Evolutionary conservation across 2,329 filamentous ascomycete species (phyloP).

Genomic region (Knufia fluminis): DNA sequence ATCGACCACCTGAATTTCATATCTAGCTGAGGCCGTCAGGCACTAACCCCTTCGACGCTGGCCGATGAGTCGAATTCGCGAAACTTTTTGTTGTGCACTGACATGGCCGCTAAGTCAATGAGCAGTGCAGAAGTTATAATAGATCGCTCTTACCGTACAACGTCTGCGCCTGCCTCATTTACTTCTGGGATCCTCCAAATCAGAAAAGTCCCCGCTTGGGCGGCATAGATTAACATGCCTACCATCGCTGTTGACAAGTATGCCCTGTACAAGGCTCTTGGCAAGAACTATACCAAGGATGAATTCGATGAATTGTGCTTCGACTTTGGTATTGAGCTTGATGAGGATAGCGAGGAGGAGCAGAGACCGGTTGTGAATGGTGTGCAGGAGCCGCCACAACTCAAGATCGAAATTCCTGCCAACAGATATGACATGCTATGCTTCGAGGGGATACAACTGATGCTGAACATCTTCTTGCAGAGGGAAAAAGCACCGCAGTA

Average conservation of each 20-base stretch:
- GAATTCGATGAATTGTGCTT: constrained; percentile 98
- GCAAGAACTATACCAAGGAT: constrained; percentile 79
- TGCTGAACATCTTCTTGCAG: constrained; percentile 88
- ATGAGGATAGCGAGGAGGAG: constrained; percentile 80
- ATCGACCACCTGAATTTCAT: neutral
- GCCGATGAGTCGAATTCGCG: neutral
- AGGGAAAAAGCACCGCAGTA: constrained; percentile 70
- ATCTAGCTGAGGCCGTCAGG: no score
- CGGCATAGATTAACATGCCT: constrained; percentile 58
- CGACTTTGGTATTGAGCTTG: constrained; percentile 92
- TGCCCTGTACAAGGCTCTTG: constrained; percentile 85
- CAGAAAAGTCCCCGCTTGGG: neutral
- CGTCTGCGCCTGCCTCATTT: no score
- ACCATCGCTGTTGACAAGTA: constrained; percentile 96
- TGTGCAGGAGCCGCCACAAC: constrained; percentile 76
- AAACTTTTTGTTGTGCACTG: constrained; percentile 3
- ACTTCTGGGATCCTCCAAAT: no score
- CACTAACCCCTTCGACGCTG: neutral
- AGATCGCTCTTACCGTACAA: no score
- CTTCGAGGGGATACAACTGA: constrained; percentile 91
- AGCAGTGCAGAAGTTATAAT: no score
- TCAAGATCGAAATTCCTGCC: constrained; percentile 96
- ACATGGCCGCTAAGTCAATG: no score
- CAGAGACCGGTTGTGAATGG: constrained; percentile 66
- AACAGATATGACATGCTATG: constrained; percentile 92